These are phyloP conservation scores for Exophiala phaeomuriformis DNA, from an alignment of 2,329 filamentous ascomycete genomes.

Conservation along the genomic window DNA sequence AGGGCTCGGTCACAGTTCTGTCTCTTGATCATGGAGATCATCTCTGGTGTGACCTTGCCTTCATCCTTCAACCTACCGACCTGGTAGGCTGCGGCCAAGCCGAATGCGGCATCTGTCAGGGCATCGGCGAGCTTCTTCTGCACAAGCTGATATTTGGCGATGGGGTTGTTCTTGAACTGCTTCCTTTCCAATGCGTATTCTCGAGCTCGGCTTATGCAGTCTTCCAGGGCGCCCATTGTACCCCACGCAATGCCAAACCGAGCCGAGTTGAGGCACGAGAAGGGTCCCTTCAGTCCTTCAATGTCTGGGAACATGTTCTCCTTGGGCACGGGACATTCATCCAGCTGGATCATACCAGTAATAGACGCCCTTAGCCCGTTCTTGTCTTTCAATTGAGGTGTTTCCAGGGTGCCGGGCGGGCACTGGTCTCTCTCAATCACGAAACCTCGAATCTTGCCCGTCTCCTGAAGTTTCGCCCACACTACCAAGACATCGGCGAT, in stretches of 20 bases:
- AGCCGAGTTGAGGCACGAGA: slow-evolving; percentile 89
- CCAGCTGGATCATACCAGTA: slow-evolving; percentile 96
- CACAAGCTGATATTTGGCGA: slow-evolving; percentile 92
- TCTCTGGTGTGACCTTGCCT: slow-evolving; percentile 80
- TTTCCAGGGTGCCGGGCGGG: slow-evolving; percentile 81
- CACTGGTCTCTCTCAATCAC: slow-evolving; percentile 78
- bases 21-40: slow-evolving; percentile 94
- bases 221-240: slow-evolving; percentile 87
- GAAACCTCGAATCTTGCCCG: slow-evolving; percentile 91
- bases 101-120: slow-evolving; percentile 80
- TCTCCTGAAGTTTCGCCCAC: slow-evolving; percentile 88
- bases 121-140: slow-evolving; percentile 98
- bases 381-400: slow-evolving; percentile 89
- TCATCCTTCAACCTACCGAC: slow-evolving; percentile 89
- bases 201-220: slow-evolving; percentile 73
- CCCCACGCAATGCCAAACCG: slow-evolving; percentile 91
- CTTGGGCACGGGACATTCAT: slow-evolving; percentile 77
- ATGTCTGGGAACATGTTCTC: slow-evolving; percentile 91
- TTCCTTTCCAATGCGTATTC: slow-evolving; percentile 86
- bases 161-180: slow-evolving; percentile 92
- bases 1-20: slow-evolving; percentile 94
- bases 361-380: slow-evolving; percentile 86
- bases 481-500: slow-evolving; percentile 78
- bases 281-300: slow-evolving; percentile 80
- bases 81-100: slow-evolving; percentile 81